These are phyloP conservation scores for Tylopilus balloui DNA, from an alignment of 768 basidiomycete genomes.

Conservation along the genomic window DNA sequence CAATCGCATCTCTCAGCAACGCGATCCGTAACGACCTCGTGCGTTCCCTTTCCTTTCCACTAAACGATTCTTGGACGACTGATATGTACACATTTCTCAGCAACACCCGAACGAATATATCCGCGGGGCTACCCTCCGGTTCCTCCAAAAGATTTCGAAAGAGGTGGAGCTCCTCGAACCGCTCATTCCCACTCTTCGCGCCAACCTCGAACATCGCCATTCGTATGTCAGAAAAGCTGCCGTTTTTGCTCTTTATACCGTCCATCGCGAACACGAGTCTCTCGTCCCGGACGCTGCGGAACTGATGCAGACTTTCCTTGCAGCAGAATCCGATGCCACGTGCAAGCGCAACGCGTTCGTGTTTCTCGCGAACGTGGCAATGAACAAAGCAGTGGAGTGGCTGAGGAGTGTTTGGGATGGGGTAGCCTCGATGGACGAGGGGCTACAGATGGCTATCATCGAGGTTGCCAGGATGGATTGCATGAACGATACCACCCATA, in stretches of 20 bases:
- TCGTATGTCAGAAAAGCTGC: constrained; percentile 98
- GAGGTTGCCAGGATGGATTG: constrained; percentile 91
- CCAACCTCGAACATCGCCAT: constrained; percentile 95
- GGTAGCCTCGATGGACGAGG: constrained; percentile 78
- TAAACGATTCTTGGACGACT: neutral
- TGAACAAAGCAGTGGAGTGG: constrained; percentile 90
- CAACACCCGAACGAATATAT: constrained; percentile 99
- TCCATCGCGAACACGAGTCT: constrained; percentile 90
- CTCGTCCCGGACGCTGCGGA: constrained; percentile 97
- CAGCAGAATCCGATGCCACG: constrained; percentile 91
- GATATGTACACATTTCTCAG: constrained; percentile 35
- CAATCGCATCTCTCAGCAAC: constrained; percentile 51
- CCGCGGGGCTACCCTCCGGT: constrained; percentile 93
- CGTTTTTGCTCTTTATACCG: constrained; percentile 91
- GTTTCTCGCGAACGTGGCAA: constrained; percentile 81
- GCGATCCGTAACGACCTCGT: constrained; percentile 97
- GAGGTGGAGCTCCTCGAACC: constrained; percentile 95
- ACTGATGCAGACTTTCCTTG: constrained; percentile 92
- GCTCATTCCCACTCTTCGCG: constrained; percentile 86
- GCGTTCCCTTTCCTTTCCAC: constrained; percentile 30
- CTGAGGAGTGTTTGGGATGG: constrained; percentile 82
- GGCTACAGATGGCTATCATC: constrained; percentile 92
- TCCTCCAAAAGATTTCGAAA: constrained; percentile 91
- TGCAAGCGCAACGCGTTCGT: constrained; percentile 98
- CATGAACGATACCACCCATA: constrained; percentile 75